Percentiles rank a stretch among this genome's conserved stretches.
Conservation (phyloP, 352 stramenopile species). For the Thalassiosira exigua region DNA sequence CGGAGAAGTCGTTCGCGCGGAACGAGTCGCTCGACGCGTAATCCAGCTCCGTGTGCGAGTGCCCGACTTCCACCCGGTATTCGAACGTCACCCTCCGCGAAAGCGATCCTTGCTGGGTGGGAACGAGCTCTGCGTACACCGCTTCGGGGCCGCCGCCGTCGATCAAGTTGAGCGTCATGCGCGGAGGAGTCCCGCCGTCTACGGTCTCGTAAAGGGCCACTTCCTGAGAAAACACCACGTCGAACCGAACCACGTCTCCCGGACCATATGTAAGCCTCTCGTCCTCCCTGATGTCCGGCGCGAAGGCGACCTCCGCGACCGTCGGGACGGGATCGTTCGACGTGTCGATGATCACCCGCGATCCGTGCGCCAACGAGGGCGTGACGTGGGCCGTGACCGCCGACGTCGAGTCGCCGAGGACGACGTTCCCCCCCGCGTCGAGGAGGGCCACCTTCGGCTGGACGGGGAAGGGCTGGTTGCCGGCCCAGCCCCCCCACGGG, state of each 20-base stretch:
- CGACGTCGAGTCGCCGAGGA: slow-evolving; percentile 50
- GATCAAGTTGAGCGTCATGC: slow-evolving; percentile 49
- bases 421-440: slow-evolving; percentile 67
- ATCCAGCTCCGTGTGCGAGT: slow-evolving; percentile 48
- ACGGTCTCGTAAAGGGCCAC: slow-evolving; percentile 37
- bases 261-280: slow-evolving; percentile 42
- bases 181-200: slow-evolving; percentile 33
- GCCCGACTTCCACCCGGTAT: slow-evolving; percentile 48
- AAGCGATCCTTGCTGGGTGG: slow-evolving; percentile 14
- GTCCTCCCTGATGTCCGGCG: slow-evolving; percentile 42
- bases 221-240: slow-evolving; percentile 63
- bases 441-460: slow-evolving; percentile 68
- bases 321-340: slow-evolving; percentile 44
- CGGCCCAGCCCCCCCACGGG: slow-evolving; percentile 55
- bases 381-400: slow-evolving; percentile 56
- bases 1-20: slow-evolving; percentile 49
- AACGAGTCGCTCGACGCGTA: slow-evolving; percentile 48
- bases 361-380: slow-evolving; percentile 51
- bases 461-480: slow-evolving; percentile 66
- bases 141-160: slow-evolving; percentile 15
- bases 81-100: slow-evolving; percentile 46
- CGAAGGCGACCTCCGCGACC: slow-evolving; percentile 48
- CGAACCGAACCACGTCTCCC: slow-evolving; percentile 57
- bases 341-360: slow-evolving; percentile 64
- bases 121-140: slow-evolving; percentile 48